Base-by-base conservation (phyloP, 495 filamentous ascomycete species). In the Penicillium canariense region DNA sequence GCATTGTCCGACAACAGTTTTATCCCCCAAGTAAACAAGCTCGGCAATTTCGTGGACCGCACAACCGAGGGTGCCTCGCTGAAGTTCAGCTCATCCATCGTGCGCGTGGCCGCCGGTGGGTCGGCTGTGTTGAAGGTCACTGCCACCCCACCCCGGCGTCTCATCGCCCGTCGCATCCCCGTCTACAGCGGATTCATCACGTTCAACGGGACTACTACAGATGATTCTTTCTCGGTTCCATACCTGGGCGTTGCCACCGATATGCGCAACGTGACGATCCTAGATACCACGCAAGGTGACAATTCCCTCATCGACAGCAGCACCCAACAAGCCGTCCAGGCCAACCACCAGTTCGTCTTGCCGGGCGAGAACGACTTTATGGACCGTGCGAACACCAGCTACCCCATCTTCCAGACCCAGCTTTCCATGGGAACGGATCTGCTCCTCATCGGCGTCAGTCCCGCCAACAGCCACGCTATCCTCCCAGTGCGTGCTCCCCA, bases 191-290 rank as follows among this genome's bases (percentile, higher is more conserved):
- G 38, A 25, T 42, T 14, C 11, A 42, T 42, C 20, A 42, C 38
- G 10, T 47, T 75, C 9, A 69, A 68, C 39, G 68, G 63, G 9
- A 67, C 68, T 14, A 61, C 50, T 34, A 12, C 38, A 3, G 67
- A 63, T 14, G 60, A 62, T 22, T 65, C 64, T 14, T 60, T 73
- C 45, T 70, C 65, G 3, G 53, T 73, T 28, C 69, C 67, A 10
- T 72, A 73, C 39, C 52, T 62, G 31, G 62, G 62, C 11, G 56
- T 60, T 17, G 57, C 59, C 34, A 55, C 51, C 5, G 42, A 39
- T 12, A 54, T 65, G 45, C 52, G 50, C 34, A 55, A 65, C 27
- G 62, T 57, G 11, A 58, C 49, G 12, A 59, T 65, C 42, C 42
- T 61, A 3, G 53, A 58, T 35, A 61, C 48, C 23, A 55, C n/a